Conservation (phyloP, 768 basidiomycete genomes). For the Lyophyllum shimeji region DNA sequence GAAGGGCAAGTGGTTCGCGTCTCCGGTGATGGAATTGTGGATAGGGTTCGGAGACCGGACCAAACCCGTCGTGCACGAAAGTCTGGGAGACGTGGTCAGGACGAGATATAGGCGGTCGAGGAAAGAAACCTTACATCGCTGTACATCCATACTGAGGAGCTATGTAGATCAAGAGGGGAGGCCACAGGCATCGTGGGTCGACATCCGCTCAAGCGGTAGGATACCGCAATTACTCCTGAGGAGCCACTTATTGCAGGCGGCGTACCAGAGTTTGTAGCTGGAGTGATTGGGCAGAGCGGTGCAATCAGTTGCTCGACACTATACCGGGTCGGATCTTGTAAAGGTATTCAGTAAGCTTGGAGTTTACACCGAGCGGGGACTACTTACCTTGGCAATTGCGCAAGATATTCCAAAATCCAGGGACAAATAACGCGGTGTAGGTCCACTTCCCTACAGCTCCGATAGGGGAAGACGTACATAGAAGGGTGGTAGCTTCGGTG, state of each 20-base stretch:
- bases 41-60: neutral
- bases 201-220: constrained; percentile 1
- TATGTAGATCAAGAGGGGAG: neutral
- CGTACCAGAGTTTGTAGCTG: neutral
- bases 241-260: neutral
- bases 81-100: neutral
- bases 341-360: neutral
- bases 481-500: constrained; percentile 35
- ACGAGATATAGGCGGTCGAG: neutral
- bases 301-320: constrained; percentile 50
- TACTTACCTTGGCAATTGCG: constrained; percentile 42
- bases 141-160: neutral
- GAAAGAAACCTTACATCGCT: neutral
- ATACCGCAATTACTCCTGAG: neutral
- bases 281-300: constrained; percentile 2
- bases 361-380: neutral
- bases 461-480: constrained; percentile 23
- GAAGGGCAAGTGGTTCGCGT: neutral
- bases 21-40: neutral
- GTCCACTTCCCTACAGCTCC: constrained; percentile 24
- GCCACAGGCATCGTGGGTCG: neutral
- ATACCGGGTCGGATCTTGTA: constrained; percentile 50
- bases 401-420: constrained; percentile 49
- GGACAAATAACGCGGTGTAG: constrained; percentile 50
- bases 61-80: neutral